A percentile compares a stretch with the other conserved stretches of the same genome.
These are phyloP conservation scores for Stachybotrys echinatus DNA, from an alignment of 2,329 filamentous ascomycete species.

Conservation along the genomic window DNA sequence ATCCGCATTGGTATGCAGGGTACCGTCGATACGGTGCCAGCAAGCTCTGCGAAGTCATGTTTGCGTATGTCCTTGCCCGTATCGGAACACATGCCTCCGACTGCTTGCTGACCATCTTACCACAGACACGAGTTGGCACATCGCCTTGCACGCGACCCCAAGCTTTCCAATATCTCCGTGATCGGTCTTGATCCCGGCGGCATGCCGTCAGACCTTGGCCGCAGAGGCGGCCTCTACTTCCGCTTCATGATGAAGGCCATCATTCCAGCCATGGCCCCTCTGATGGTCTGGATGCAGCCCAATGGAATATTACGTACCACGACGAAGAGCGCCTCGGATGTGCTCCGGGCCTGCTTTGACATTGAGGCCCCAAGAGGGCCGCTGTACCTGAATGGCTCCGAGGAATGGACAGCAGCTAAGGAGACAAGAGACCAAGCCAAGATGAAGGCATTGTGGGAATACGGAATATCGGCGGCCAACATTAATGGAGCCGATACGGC, in stretches of 20 bases:
- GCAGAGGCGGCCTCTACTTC: background rate
- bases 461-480: background rate
- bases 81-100: background rate
- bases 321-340: background rate
- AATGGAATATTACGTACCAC: background rate
- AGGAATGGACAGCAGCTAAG: background rate
- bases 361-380: background rate
- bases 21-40: constrained; percentile 32
- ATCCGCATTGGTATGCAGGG: constrained; percentile 18
- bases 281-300: background rate
- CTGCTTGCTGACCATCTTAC: background rate
- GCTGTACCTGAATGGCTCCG: background rate
- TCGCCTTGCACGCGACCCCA: constrained; percentile 25
- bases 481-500: background rate
- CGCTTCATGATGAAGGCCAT: background rate
- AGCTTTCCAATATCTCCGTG: constrained; percentile 27
- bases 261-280: background rate
- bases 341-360: background rate
- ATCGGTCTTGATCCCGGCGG: constrained; percentile 33
- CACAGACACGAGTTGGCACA: constrained; percentile 23
- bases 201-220: constrained; percentile 24
- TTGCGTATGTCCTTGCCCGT: background rate
- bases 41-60: constrained; percentile 31
- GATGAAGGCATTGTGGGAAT: background rate
- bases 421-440: background rate